These are phyloP conservation scores for Rhizophagus sp. DNA, from an alignment of 192 early-diverging fungal species.

Conservation along the genomic window DNA sequence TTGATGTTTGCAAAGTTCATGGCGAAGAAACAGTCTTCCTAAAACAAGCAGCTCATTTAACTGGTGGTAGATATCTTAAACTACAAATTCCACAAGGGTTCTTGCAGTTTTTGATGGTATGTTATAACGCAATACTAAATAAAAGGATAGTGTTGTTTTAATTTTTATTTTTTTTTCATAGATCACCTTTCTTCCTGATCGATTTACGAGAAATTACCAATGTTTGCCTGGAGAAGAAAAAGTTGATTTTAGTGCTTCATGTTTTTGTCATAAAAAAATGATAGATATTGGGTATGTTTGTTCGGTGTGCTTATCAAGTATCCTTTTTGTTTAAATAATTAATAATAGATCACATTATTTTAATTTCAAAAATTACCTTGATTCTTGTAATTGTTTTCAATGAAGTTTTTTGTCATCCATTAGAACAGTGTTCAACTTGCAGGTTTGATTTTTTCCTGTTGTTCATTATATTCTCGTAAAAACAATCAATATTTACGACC, in stretches of 20 bases:
- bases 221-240: constrained; percentile 74
- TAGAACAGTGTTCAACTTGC: constrained; percentile 16
- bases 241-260: constrained; percentile 92
- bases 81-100: constrained; percentile 69
- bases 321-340: constrained; percentile 14
- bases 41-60: constrained; percentile 90
- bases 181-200: constrained; percentile 83
- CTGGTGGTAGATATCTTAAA: constrained; percentile 81
- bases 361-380: constrained; percentile 1
- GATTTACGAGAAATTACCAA: constrained; percentile 69
- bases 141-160: too few relatives aligned
- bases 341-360: not conserved
- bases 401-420: constrained; percentile 12
- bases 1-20: constrained; percentile 88
- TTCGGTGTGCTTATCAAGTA: constrained; percentile 95
- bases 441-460: not conserved
- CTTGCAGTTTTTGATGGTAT: constrained; percentile 87
- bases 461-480: not conserved
- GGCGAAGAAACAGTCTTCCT: constrained; percentile 84
- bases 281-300: constrained; percentile 97
- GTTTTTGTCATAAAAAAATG: constrained; percentile 95
- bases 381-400: not conserved
- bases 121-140: not conserved
- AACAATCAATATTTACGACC: not conserved
- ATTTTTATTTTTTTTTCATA: constrained; percentile 22